Evolutionary conservation across 768 basidiomycete genomes (phyloP), one percentile per base, ranked within the genome.

Genomic region (Lepiota brunneoincarnata): DNA sequence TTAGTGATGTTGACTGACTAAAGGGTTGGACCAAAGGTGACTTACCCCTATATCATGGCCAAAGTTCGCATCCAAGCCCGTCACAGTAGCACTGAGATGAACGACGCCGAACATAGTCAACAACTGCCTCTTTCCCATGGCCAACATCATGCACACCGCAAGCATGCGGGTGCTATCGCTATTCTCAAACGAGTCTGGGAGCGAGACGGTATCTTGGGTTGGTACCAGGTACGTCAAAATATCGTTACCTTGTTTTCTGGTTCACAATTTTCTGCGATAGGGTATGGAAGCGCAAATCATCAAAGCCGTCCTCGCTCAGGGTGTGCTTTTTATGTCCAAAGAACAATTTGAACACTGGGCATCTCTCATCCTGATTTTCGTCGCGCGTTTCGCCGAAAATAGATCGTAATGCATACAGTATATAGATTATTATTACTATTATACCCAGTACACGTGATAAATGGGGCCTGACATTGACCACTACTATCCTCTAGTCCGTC

Each of bases 241-340:
- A 26, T 28, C 49, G 37, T 39, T 21, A 49, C 39, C 2, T 40
- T 35, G 20, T 46, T 35, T n/a, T 37, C 4, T 34, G 12, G 36
- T 23, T 37, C n/a, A 18, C 37, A 23, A n/a, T 31, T 17, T 34
- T 14, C 6, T 43, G 14, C 31, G 12, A 43, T 69, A 95, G 88
- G 97, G 97, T 10, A 95, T 99, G 90, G 79, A 88, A 59, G 95
- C 97, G 0, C 97, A 99, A 69, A 94, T 98, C 54, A 79, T 84
- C 47, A 99, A 99, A 69, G 97, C 96, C 0, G 95, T 98, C 11
- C 72, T 99, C 12, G 91, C 93, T 6, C 97, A 99, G 69, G 96
- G 94, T 2, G 77, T 99, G 59, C 72, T 98, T 49, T 99, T 99
- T 76, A 89, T 96, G 75, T 91, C 93, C 59, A 99, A 99, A 72